phyloP scores from a whole-genome alignment of 352 stramenopile species.

The Globisporangium megalacanthum region DNA sequence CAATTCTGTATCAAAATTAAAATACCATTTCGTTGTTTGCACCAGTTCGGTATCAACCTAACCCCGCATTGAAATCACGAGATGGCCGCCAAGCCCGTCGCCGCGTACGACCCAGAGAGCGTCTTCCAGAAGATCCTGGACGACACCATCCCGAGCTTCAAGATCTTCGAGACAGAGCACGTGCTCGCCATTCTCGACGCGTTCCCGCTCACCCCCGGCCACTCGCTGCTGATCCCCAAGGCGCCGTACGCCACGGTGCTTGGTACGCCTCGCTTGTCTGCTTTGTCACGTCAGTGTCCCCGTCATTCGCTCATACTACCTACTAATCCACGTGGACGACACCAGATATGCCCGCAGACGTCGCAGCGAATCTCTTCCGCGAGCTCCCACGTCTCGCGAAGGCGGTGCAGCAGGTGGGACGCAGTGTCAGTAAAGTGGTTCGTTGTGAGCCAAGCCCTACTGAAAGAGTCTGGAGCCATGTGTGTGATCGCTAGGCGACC shows the following conservation, averaged over 20 bases:
- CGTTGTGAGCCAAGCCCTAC: no score
- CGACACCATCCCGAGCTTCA: slow-evolving; percentile 66
- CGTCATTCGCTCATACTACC: not conserved
- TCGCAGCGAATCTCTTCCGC: slow-evolving; percentile 63
- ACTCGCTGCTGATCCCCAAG: slow-evolving; percentile 76
- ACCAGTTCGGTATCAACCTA: no score
- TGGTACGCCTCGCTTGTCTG: slow-evolving; percentile 19
- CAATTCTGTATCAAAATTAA: no score
- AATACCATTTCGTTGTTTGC: no score
- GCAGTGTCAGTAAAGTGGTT: not conserved
- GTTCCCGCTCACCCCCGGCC: slow-evolving; percentile 60
- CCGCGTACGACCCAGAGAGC: no score
- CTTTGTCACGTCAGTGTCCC: no score
- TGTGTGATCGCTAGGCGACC: slow-evolving; percentile 28
- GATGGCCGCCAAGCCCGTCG: no score
- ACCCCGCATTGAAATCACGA: no score
- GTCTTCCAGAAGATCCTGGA: slow-evolving; percentile 10
- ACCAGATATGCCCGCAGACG: slow-evolving; percentile 61
- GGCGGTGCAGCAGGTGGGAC: slow-evolving; percentile 49
- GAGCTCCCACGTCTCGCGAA: slow-evolving; percentile 72
- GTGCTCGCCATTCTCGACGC: slow-evolving; percentile 80
- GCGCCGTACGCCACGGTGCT: slow-evolving; percentile 59
- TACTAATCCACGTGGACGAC: not conserved
- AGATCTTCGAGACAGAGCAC: slow-evolving; percentile 85
- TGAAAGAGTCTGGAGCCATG: no score